A percentile compares a stretch with the other conserved stretches of the same genome.
Evolutionary conservation across 2,329 filamentous ascomycete species (phyloP).

Genomic region (Claviceps digitariae): DNA sequence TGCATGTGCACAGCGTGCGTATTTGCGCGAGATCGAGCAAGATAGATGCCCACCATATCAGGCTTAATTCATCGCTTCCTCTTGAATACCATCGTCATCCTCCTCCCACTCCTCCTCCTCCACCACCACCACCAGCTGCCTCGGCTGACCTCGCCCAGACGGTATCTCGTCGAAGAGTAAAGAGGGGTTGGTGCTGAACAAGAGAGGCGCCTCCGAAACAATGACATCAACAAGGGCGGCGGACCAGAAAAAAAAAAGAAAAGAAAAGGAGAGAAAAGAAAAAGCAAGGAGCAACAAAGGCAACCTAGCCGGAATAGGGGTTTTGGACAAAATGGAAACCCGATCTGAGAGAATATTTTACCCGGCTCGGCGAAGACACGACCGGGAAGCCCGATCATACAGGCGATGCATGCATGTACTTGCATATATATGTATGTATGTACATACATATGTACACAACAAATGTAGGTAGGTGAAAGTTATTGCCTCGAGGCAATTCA

Average conservation of each 20-base stretch:
- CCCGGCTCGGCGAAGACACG: background rate
- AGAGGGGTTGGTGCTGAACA: background rate
- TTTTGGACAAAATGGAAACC: background rate
- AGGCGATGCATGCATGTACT: no score
- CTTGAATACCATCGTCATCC: no score
- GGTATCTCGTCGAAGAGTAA: background rate
- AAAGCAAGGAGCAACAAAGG: background rate
- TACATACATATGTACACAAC: background rate
- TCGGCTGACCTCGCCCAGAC: background rate
- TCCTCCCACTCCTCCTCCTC: no score
- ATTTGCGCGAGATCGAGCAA: background rate
- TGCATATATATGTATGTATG: background rate
- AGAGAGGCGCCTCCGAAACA: background rate
- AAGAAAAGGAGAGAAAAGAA: background rate
- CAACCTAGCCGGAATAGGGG: background rate
- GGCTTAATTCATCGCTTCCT: no score
- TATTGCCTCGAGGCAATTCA: background rate
- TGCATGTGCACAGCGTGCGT: background rate
- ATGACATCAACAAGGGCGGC: slow-evolving; percentile 2
- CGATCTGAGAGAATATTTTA: background rate
- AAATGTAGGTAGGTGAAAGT: background rate
- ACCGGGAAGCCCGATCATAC: slow-evolving; percentile 1
- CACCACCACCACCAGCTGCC: background rate
- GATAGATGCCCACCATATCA: no score
- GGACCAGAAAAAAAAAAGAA: background rate